These are phyloP conservation scores for Urochloa ruziziensis DNA, from an alignment of 176 grass and related monocot species.

Conservation along the genomic window DNA sequence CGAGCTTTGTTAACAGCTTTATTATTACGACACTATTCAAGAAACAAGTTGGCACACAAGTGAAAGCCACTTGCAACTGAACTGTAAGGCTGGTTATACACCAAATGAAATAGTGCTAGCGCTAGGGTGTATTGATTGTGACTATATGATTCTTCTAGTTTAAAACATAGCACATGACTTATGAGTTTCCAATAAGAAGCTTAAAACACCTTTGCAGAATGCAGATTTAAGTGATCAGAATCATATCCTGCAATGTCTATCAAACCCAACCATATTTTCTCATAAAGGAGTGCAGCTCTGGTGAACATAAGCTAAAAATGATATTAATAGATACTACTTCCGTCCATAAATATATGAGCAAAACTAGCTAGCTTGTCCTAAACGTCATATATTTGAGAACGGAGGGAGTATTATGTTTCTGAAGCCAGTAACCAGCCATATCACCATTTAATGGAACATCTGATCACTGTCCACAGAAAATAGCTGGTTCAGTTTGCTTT, in stretches of 20 bases:
- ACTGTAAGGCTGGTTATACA: background rate
- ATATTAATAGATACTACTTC: background rate
- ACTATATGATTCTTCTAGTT: background rate
- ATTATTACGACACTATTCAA: background rate
- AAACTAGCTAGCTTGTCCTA: too few relatives aligned
- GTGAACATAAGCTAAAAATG: background rate
- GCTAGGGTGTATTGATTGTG: background rate
- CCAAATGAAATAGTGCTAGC: background rate
- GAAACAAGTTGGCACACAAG: background rate
- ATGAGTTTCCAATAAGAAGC: too few relatives aligned
- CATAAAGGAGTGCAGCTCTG: background rate
- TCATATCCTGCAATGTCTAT: too few relatives aligned
- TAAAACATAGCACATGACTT: background rate
- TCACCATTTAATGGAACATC: background rate
- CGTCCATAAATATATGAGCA: too few relatives aligned
- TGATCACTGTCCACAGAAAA: background rate
- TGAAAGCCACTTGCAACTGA: background rate
- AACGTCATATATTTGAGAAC: too few relatives aligned
- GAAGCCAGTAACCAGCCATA: background rate
- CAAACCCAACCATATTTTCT: background rate
- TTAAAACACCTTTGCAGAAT: too few relatives aligned
- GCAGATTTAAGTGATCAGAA: too few relatives aligned
- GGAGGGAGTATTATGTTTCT: too few relatives aligned
- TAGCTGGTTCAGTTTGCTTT: background rate
- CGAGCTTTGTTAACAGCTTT: background rate